phyloP scores from a whole-genome alignment of 805 yeast species.

The Kockiozyma suomiensis region DNA sequence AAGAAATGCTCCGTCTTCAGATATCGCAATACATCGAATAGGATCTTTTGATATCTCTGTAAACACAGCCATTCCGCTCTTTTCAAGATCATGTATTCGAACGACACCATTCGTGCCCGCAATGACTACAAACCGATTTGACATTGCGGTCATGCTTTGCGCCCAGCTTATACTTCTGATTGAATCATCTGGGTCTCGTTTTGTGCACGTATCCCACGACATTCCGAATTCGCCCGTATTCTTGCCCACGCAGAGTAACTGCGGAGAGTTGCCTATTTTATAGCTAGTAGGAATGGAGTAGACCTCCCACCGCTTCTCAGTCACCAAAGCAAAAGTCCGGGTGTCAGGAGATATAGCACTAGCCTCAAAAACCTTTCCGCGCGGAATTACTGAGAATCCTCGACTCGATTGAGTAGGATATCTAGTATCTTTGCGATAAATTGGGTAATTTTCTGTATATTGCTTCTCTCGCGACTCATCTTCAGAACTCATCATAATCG shows the following conservation, averaged over 20 bases:
- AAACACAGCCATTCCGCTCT: constrained; percentile 65
- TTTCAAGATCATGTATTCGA: constrained; percentile 61
- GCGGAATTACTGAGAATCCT: constrained; percentile 52
- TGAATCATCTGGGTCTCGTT: constrained; percentile 17
- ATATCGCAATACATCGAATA: constrained; percentile 73
- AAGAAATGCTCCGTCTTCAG: constrained; percentile 62
- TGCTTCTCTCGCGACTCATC: constrained; percentile 57
- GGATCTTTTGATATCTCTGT: constrained; percentile 72
- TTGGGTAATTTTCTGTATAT: constrained; percentile 81
- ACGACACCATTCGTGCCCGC: constrained; percentile 75
- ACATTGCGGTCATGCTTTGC: constrained; percentile 46
- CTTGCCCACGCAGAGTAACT: constrained; percentile 66
- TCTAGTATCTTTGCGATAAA: constrained; percentile 64
- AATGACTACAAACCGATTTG: constrained; percentile 62
- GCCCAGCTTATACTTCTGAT: constrained; percentile 35
- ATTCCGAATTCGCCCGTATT: constrained; percentile 69
- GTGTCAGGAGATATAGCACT: constrained; percentile 67
- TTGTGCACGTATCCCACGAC: constrained; percentile 33
- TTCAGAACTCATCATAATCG: constrained; percentile 25
- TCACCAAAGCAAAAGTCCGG: constrained; percentile 63
- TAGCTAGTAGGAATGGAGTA: constrained; percentile 52
- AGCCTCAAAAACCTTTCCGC: constrained; percentile 50
- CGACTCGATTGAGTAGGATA: constrained; percentile 55
- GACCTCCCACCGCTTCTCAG: constrained; percentile 74
- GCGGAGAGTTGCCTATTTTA: constrained; percentile 55